Conservation (phyloP, 1,139 yeast species). For the Kodamaea anthophila region DNA sequence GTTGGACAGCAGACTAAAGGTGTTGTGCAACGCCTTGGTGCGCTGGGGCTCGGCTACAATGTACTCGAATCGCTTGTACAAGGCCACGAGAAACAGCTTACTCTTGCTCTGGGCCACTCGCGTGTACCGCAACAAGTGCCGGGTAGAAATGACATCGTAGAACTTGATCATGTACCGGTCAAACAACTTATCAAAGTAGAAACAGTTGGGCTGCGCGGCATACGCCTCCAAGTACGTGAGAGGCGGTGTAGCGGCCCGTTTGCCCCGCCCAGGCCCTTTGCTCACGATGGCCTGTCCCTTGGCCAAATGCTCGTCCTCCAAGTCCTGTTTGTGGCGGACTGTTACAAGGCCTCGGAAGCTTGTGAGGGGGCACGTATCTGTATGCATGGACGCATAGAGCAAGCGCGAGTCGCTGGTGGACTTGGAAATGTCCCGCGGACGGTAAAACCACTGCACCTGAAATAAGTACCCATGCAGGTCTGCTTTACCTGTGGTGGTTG, state of each 20-base stretch:
- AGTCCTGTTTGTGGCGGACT: slow-evolving; percentile 63
- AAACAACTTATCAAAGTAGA: slow-evolving; percentile 81
- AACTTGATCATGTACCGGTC: slow-evolving; percentile 82
- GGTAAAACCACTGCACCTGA: slow-evolving; percentile 85
- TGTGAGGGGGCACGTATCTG: slow-evolving; percentile 73
- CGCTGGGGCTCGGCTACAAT: slow-evolving; percentile 72
- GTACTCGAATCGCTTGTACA: slow-evolving; percentile 63
- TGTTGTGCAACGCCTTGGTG: slow-evolving; percentile 55
- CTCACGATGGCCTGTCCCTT: too few relatives aligned
- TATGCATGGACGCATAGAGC: slow-evolving; percentile 79
- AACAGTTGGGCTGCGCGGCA: slow-evolving; percentile 56
- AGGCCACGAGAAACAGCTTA: slow-evolving; percentile 50
- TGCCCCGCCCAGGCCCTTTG: not conserved
- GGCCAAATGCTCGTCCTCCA: slow-evolving; percentile 34
- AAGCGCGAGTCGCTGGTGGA: slow-evolving; percentile 66
- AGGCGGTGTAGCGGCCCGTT: slow-evolving; percentile 1
- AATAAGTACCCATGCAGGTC: slow-evolving; percentile 49
- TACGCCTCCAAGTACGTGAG: slow-evolving; percentile 38
- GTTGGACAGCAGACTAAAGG: slow-evolving; percentile 49
- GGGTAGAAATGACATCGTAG: slow-evolving; percentile 57
- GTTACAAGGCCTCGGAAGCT: slow-evolving; percentile 73
- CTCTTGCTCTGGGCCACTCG: slow-evolving; percentile 51
- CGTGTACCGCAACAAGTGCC: slow-evolving; percentile 45
- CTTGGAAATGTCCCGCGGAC: slow-evolving; percentile 80
- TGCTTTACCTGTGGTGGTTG: slow-evolving; percentile 9